Evolutionary conservation across 2,329 filamentous ascomycete genomes (phyloP).

Genomic region (Podosphaera xanthii): DNA sequence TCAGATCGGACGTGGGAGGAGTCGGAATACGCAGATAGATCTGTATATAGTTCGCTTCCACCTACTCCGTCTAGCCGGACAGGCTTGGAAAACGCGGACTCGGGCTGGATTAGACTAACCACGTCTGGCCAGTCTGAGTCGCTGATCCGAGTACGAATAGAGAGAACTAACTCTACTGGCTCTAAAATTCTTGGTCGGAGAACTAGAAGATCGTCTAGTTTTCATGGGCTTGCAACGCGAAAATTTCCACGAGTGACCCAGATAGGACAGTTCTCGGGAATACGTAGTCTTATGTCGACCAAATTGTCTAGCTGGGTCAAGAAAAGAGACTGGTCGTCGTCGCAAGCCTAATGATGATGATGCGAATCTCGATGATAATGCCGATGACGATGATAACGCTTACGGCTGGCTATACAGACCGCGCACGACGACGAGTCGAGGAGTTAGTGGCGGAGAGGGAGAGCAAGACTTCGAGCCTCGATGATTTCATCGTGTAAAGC

Average conservation of each 20-base stretch:
- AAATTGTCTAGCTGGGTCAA: background rate
- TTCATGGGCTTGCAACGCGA: constrained; percentile 35
- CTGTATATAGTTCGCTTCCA: background rate
- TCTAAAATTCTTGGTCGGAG: constrained; percentile 8
- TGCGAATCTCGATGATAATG: background rate
- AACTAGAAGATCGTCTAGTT: constrained; percentile 35
- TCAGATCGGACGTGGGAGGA: constrained; percentile 72
- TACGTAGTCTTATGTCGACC: background rate
- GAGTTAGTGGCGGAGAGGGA: background rate
- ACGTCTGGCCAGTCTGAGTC: background rate
- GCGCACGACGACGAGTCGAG: background rate
- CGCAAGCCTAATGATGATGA: background rate
- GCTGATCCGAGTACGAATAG: background rate
- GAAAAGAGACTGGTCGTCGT: background rate
- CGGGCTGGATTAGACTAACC: background rate
- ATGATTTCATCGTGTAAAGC: background rate
- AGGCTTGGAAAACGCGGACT: background rate
- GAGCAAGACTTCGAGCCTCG: too few species aligned
- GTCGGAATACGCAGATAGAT: constrained; percentile 45
- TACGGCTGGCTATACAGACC: background rate
- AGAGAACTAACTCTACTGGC: background rate
- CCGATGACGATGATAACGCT: background rate
- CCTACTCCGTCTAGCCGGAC: background rate
- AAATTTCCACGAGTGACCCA: constrained; percentile 7
- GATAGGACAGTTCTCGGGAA: constrained; percentile 8